Conservation (phyloP, 2,329 filamentous ascomycete genomes). For the Aspergillus sp. region DNA sequence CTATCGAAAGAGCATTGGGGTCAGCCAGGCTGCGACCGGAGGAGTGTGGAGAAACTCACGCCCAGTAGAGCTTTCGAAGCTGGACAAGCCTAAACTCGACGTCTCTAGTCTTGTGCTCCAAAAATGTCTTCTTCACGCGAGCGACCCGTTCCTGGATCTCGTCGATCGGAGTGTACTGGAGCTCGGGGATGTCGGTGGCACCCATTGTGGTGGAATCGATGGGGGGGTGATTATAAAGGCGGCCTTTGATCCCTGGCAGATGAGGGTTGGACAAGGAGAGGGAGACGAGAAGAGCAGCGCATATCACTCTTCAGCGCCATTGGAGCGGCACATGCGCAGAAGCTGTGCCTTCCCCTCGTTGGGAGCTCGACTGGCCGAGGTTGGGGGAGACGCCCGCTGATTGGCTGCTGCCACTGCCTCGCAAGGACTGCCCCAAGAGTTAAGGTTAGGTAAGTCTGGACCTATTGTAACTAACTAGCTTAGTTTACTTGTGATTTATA, state of each 20-base stretch:
- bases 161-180: slow-evolving; percentile 64
- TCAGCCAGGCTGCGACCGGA: slow-evolving; percentile 11
- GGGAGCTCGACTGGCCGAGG: background rate
- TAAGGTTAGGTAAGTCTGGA: too few relatives aligned
- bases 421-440: slow-evolving; percentile 1
- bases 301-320: background rate
- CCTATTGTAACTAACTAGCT: too few relatives aligned
- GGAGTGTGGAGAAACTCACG: slow-evolving; percentile 39
- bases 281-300: background rate
- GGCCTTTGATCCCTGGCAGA: background rate
- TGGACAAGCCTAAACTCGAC: slow-evolving; percentile 80
- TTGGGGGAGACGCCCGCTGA: background rate
- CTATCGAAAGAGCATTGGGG: slow-evolving; percentile 26
- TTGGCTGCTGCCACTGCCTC: background rate
- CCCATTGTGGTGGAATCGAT: slow-evolving; percentile 28
- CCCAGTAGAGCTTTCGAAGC: slow-evolving; percentile 95
- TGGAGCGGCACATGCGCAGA: background rate
- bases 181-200: slow-evolving; percentile 39
- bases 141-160: slow-evolving; percentile 63
- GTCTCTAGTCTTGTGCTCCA: slow-evolving; percentile 76
- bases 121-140: slow-evolving; percentile 67
- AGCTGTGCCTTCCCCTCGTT: background rate
- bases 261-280: background rate
- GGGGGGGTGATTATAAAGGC: background rate
- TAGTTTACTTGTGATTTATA: background rate